phyloP scores from a whole-genome alignment of 139 green algal species.

The Coccomyxa sp. region DNA sequence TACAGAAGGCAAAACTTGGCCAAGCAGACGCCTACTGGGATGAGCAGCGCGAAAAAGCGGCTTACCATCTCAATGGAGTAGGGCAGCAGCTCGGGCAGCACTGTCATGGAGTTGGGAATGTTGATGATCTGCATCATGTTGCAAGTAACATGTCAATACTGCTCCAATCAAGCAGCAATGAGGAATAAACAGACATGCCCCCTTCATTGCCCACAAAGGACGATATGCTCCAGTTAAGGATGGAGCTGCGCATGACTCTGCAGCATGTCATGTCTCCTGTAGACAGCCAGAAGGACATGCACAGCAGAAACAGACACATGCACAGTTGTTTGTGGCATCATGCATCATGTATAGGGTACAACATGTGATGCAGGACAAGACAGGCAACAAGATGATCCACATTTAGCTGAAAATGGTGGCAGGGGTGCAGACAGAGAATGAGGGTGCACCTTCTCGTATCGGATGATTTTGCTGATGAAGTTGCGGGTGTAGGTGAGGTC shows the following conservation, averaged over 20 bases:
- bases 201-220: not conserved
- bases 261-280: not conserved
- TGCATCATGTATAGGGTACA: not conserved
- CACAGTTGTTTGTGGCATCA: not conserved
- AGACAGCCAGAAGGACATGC: not conserved
- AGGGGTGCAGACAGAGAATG: not conserved
- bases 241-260: not conserved
- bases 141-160: not conserved
- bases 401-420: not conserved
- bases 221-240: no score
- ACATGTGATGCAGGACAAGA: not conserved
- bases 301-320: no score
- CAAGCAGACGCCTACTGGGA: no score
- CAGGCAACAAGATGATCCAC: not conserved
- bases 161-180: no score
- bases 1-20: no score
- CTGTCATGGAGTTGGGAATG: constrained; percentile 97
- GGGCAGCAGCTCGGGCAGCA: constrained; percentile 94
- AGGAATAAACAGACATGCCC: not conserved
- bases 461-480: constrained; percentile 99
- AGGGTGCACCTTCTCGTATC: constrained; percentile 78
- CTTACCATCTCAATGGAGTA: constrained; percentile 86
- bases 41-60: not conserved
- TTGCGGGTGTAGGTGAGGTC: constrained; percentile 90
- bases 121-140: constrained; percentile 61